Conservation (phyloP, 2,329 filamentous ascomycete genomes). For the Trichoderma citrinoviride region DNA sequence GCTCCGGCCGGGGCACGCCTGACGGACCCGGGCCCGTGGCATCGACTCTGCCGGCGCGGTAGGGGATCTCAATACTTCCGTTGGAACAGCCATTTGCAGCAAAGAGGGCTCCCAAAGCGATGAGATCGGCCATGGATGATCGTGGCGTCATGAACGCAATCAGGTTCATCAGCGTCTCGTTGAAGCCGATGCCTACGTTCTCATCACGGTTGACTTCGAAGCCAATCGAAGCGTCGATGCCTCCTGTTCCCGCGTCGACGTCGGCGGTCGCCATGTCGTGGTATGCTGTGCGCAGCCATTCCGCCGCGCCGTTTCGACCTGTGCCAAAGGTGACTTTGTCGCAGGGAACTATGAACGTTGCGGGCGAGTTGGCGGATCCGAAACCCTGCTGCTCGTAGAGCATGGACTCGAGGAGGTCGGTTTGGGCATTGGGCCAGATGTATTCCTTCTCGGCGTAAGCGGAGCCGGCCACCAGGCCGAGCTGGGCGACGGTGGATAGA, state of each 20-base stretch:
- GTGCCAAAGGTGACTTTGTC: slow-evolving; percentile 19
- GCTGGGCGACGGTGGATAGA: neutral
- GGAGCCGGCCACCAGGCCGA: slow-evolving; percentile 9
- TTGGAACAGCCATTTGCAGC: slow-evolving; percentile 16
- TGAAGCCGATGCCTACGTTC: slow-evolving; percentile 33
- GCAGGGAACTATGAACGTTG: slow-evolving; percentile 22
- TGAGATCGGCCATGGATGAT: slow-evolving; percentile 28
- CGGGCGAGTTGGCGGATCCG: slow-evolving; percentile 19
- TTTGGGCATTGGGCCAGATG: slow-evolving; percentile 21
- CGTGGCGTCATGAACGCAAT: slow-evolving; percentile 25
- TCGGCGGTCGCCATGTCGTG: slow-evolving; percentile 34
- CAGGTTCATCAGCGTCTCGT: slow-evolving; percentile 33
- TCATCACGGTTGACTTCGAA: slow-evolving; percentile 33
- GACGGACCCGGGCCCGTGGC: slow-evolving; percentile 21
- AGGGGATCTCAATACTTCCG: slow-evolving; percentile 9
- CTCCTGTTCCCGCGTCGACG: slow-evolving; percentile 29
- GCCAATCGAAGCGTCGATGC: slow-evolving; percentile 34
- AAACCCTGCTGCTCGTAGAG: slow-evolving; percentile 24
- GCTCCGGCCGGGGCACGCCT: slow-evolving; percentile 22
- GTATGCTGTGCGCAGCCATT: slow-evolving; percentile 36
- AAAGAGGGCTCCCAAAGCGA: slow-evolving; percentile 27
- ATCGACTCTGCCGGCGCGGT: slow-evolving; percentile 17
- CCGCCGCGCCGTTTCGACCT: slow-evolving; percentile 26
- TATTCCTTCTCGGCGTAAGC: slow-evolving; percentile 15
- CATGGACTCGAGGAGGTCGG: slow-evolving; percentile 21